Conservation (phyloP, 2,329 filamentous ascomycete species). For the Fusarium nurragi region DNA sequence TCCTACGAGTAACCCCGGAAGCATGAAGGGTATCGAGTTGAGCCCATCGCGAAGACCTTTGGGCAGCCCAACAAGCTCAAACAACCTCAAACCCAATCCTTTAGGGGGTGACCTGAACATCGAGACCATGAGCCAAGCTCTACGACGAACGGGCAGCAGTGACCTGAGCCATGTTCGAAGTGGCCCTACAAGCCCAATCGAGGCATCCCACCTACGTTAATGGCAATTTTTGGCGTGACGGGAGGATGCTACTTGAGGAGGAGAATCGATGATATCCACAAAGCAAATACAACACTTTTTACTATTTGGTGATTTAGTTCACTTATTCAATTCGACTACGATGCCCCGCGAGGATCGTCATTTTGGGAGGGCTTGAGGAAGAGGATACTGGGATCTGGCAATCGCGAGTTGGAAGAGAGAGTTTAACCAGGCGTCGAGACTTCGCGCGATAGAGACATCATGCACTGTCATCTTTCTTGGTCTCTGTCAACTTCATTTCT, state of each 20-base stretch:
- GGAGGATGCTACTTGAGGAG: background rate
- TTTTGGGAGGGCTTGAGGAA: slow-evolving; percentile 37
- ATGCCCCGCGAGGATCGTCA: slow-evolving; percentile 23
- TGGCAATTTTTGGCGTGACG: background rate
- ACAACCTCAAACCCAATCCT: slow-evolving; percentile 54
- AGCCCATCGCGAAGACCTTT: slow-evolving; percentile 69
- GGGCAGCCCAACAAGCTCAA: slow-evolving; percentile 70
- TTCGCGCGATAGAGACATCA: slow-evolving; percentile 32
- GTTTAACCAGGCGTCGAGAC: slow-evolving; percentile 41
- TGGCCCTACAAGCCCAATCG: slow-evolving; percentile 67
- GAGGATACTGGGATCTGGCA: slow-evolving; percentile 41
- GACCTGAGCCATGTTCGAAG: slow-evolving; percentile 72
- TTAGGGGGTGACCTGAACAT: slow-evolving; percentile 76
- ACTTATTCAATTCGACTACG: slow-evolving; percentile 36
- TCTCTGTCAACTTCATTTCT: slow-evolving; percentile 29
- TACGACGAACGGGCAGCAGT: slow-evolving; percentile 84
- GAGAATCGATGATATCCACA: slow-evolving; percentile 32
- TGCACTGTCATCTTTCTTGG: slow-evolving; percentile 32
- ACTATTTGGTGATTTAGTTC: slow-evolving; percentile 33
- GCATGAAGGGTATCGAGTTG: slow-evolving; percentile 77
- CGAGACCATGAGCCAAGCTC: slow-evolving; percentile 92
- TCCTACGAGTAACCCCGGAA: slow-evolving; percentile 78
- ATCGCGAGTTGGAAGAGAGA: slow-evolving; percentile 47
- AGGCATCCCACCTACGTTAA: slow-evolving; percentile 49
- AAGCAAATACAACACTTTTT: slow-evolving; percentile 32